phyloP scores from a whole-genome alignment of 805 yeast species.

The Sungouiella thailandica region DNA sequence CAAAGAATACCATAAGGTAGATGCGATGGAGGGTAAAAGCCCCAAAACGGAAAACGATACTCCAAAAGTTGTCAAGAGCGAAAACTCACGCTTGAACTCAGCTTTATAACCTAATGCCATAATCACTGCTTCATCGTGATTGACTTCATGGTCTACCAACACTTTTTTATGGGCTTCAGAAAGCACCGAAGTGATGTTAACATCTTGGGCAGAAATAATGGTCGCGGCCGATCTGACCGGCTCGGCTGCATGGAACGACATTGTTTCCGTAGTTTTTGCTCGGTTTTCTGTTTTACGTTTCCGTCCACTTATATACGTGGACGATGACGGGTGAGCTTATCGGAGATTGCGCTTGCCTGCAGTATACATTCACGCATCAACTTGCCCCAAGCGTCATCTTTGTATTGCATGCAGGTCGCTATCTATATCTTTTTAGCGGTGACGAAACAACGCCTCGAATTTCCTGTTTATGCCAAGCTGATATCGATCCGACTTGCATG shows the following conservation, averaged over 20 bases:
- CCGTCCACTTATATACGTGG: no score
- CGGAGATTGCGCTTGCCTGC: no score
- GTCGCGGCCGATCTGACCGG: neutral
- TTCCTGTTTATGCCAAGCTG: no score
- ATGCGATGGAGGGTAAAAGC: slow-evolving; percentile 1
- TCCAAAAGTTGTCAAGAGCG: neutral
- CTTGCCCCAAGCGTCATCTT: no score
- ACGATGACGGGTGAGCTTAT: no score
- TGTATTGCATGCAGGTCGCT: no score
- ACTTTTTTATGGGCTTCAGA: neutral
- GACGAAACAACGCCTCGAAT: no score
- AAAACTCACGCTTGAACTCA: neutral
- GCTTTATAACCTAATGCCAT: neutral
- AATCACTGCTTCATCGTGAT: neutral
- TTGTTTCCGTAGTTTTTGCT: no score
- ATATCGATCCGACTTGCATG: no score
- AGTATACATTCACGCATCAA: no score
- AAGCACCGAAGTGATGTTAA: neutral
- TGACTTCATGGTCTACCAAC: neutral
- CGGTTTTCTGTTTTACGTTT: no score
- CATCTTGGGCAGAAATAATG: neutral
- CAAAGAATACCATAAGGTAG: neutral
- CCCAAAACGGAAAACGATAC: slow-evolving; percentile 1
- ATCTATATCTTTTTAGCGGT: no score
- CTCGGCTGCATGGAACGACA: neutral